These are phyloP conservation scores for Umbelopsis isabellina DNA, from an alignment of 192 early-diverging fungal genomes.

Conservation along the genomic window DNA sequence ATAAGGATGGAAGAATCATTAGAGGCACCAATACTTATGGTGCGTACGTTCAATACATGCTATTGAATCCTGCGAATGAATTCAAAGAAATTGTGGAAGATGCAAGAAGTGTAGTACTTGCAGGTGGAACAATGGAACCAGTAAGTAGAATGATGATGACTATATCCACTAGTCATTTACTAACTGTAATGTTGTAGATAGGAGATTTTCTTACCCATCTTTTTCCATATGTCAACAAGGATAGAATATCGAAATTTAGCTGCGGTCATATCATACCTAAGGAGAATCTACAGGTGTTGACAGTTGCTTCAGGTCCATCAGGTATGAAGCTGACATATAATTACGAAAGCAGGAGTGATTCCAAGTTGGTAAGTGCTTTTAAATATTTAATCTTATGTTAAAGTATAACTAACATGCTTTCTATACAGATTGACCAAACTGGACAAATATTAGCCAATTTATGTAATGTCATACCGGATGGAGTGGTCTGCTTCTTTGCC, in stretches of 20 bases:
- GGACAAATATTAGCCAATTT: constrained; percentile 73
- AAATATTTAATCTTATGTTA: background rate
- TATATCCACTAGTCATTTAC: constrained; percentile 9
- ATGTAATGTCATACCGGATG: constrained; percentile 76
- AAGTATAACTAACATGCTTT: background rate
- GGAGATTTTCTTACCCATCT: constrained; percentile 50
- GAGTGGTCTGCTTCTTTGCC: constrained; percentile 88
- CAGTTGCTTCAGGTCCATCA: constrained; percentile 67
- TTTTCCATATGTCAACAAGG: constrained; percentile 52
- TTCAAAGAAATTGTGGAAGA: constrained; percentile 81
- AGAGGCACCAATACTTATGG: constrained; percentile 29
- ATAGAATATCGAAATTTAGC: constrained; percentile 64
- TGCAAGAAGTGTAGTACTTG: constrained; percentile 81
- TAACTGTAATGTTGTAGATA: constrained; percentile 29
- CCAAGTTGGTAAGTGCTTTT: constrained; percentile 42
- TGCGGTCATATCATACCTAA: constrained; percentile 88
- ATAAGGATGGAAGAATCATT: constrained; percentile 75
- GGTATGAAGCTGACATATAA: constrained; percentile 68
- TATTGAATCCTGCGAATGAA: constrained; percentile 81
- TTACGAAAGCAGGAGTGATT: constrained; percentile 60
- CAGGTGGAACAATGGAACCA: constrained; percentile 94
- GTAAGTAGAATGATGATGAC: constrained; percentile 52
- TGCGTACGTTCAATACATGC: constrained; percentile 74
- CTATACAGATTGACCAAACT: constrained; percentile 63
- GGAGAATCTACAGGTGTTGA: constrained; percentile 71